Conservation (phyloP, 169 alveolate genomes). For the Eimeria zaria region DNA sequence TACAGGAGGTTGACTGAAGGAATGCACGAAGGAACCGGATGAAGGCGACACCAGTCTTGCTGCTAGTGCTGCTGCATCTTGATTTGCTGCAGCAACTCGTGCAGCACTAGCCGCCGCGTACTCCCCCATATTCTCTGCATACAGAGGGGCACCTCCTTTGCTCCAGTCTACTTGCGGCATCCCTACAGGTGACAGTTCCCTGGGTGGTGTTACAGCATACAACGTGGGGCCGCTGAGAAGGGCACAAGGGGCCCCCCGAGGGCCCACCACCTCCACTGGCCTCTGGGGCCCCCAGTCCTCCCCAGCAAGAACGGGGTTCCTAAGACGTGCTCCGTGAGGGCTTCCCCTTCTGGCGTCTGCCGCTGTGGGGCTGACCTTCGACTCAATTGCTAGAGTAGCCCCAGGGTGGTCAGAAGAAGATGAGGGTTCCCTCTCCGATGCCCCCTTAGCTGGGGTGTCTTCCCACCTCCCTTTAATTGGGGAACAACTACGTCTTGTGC, state of each 20-base stretch:
- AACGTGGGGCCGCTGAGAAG: constrained; percentile 6
- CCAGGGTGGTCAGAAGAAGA: constrained; percentile 5
- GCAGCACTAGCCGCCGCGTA: neutral
- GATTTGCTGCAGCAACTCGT: neutral
- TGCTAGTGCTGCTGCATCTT: constrained; percentile 25
- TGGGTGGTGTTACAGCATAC: constrained; percentile 37
- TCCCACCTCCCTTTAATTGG: constrained; percentile 15
- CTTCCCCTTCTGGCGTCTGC: constrained; percentile 7
- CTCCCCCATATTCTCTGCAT: constrained; percentile 9
- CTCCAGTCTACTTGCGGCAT: constrained; percentile 24
- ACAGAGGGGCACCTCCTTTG: constrained; percentile 2
- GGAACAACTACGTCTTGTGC: constrained; percentile 63
- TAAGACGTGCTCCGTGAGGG: constrained; percentile 24
- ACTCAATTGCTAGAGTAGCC: constrained; percentile 24
- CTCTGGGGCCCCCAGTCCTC: constrained; percentile 48
- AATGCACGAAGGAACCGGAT: neutral
- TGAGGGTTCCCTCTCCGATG: neutral
- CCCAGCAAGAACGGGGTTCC: constrained; percentile 17
- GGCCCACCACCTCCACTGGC: neutral
- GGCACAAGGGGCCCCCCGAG: neutral
- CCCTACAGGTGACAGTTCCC: constrained; percentile 50
- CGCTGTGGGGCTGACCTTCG: constrained; percentile 62
- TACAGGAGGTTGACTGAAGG: constrained; percentile 45
- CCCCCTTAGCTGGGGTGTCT: constrained; percentile 31
- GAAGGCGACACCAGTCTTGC: constrained; percentile 39